Evolutionary conservation across 2,329 filamentous ascomycete species (phyloP), one percentile per base, ranked within the genome.

Genomic region (Cladosporium cucumerinum): DNA sequence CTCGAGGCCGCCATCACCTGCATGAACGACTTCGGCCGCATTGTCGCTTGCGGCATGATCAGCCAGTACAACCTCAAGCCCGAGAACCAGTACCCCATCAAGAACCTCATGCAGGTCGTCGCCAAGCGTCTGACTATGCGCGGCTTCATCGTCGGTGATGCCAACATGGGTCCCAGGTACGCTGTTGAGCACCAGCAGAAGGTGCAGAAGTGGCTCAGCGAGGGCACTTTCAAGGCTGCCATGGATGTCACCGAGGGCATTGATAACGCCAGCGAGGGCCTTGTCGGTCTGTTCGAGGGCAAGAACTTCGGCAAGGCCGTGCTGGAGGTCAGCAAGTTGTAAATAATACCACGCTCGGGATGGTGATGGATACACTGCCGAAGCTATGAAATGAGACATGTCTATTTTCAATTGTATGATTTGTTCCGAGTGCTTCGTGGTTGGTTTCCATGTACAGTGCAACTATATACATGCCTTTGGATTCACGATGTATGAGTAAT

Each of bases 251-350:
- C 89, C 0, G 82, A 88, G 62, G 91, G 92, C 23, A 93, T 96
- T 66, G 92, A 96, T 67, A 87, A 91, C 67, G 89, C 88, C 0
- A 81, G 86, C 6, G 85, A 93, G 64, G 92, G 89, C 0, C 82
- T 96, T 66, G 78, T 94, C 14, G 90, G 87, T 14, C 87, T 96
- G 81, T 82, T 95, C 63, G 76, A 85, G 72, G 92, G 92, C 57
- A 85, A 90, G 78, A 96, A 96, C 81, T 91, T 93, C 78, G 92
- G 92, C 70, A 96, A 96, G 85, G 90, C 91, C 18, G 85, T 95
- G 25, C 73, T 95, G 72, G 90, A 91, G 82, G 86, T 89, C 71
- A 68, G 66, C 52, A 67, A 69, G 68, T 55, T 68, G 61, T 64
- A 66, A 46, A 51, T 46, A 36, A 51, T 28, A 54, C 30, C 7